Base-by-base conservation (phyloP, 306 rosid genomes). In the Pterocarpus macrocarpus region DNA sequence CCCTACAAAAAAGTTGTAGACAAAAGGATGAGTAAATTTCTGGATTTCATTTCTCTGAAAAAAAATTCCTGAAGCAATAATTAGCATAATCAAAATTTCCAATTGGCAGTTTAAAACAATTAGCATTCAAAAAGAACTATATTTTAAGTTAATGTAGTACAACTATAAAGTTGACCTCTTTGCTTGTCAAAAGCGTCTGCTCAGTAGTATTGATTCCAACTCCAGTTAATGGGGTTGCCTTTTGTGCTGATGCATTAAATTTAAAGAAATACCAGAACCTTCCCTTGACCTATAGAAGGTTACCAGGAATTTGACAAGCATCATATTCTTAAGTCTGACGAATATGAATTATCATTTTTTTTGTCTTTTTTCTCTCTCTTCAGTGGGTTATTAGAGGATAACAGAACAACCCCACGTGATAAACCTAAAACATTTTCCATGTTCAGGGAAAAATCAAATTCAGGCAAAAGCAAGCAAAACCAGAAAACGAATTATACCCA, bases 1-100 rank as follows among this genome's bases (percentile, higher is more conserved):
- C 77, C 88, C 90, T 81, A 32, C 83, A 68, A 67, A 82, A 80
- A 64, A 58, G 45, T 44, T 7, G 14, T 5, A 45, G 64, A 73
- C 34, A 16, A 68, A 55, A 45, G 47, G 16, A 62, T 53, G 49
- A 80, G 70, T 66, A 38, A 50, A n/a, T 41, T 47, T 50, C 43
- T 9, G 3, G 39, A 71, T 16, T 36, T 63, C 65, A 79, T 12
- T 64, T 47, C 53, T 47, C 28, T 22, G 0, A 0, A 5, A 55
- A 55, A 4, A 4, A 16, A n/a, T n/a, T 3, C n/a, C 5, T 55
- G 28, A 55, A 55, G 32, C 61, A 55, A 4, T 55, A 55, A 55
- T 16, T 55, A 55, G 32, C 32, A 55, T 55, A 55, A 55, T n/a
- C 1, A 17, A 16, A 55, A 55, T 4, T 4, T 4, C 0, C 8